Conservation (phyloP, 345 rosid genomes). For the Eucalyptus regnans region DNA sequence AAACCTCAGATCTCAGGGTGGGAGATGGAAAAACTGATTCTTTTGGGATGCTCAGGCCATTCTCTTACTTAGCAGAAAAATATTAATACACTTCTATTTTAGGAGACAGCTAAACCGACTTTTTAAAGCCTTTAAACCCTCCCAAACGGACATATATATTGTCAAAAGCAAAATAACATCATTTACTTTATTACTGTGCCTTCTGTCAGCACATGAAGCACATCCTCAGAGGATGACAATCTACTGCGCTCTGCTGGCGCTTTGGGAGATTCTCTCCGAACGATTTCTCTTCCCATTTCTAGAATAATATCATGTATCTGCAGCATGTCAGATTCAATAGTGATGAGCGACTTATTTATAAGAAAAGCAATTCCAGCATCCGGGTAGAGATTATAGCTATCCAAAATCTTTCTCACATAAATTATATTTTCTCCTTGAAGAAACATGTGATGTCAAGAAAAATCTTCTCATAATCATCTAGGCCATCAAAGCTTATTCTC, state of each 20-base stretch:
- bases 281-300: neutral
- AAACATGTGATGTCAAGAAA: neutral
- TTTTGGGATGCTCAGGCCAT: too few relatives aligned
- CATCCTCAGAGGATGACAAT: fast-evolving
- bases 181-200: too few relatives aligned
- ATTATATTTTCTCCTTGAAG: neutral
- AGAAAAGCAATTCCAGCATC: neutral
- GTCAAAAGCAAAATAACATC: too few relatives aligned
- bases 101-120: too few relatives aligned
- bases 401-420: neutral
- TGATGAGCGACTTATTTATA: neutral
- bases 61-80: too few relatives aligned
- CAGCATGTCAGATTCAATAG: too few relatives aligned
- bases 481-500: neutral
- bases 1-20: too few relatives aligned
- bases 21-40: too few relatives aligned
- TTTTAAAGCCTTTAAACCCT: too few relatives aligned
- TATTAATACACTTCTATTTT: too few relatives aligned
- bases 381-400: neutral
- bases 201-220: neutral
- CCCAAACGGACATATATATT: too few relatives aligned
- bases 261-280: neutral
- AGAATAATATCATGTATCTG: neutral
- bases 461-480: too few relatives aligned
- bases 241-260: fast-evolving